These are phyloP conservation scores for Citrus maxima DNA, from an alignment of 345 rosid species.

Conservation along the genomic window DNA sequence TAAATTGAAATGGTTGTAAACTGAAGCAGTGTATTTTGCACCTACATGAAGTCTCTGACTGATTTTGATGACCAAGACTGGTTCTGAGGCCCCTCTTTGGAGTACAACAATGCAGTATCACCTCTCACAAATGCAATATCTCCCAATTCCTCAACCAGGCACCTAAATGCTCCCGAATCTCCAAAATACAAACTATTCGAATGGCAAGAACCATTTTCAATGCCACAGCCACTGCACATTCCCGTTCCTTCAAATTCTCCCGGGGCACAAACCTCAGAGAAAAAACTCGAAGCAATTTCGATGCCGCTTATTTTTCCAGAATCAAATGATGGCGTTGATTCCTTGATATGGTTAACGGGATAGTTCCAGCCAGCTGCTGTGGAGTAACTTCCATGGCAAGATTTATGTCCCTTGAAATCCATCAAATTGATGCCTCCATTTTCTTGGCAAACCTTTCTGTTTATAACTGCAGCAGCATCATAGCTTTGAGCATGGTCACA, in stretches of 20 bases:
- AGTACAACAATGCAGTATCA: constrained; percentile 29
- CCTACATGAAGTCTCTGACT: constrained; percentile 36
- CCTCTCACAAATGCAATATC: constrained; percentile 40
- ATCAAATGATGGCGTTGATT: background rate
- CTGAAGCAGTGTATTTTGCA: background rate
- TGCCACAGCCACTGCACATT: constrained; percentile 26
- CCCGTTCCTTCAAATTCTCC: constrained; percentile 19
- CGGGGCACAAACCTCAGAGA: constrained; percentile 38
- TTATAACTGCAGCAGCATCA: constrained; percentile 24
- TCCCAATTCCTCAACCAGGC: constrained; percentile 35
- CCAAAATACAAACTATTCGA: constrained; percentile 15
- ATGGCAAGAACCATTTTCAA: constrained; percentile 22
- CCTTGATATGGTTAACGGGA: constrained; percentile 26
- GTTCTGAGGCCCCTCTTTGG: constrained; percentile 33
- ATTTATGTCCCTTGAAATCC: constrained; percentile 30
- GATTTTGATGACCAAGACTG: constrained; percentile 37
- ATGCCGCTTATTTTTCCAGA: background rate
- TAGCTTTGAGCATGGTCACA: constrained; percentile 28
- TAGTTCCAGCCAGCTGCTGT: constrained; percentile 41
- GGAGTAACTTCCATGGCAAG: constrained; percentile 37
- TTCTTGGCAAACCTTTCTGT: constrained; percentile 19
- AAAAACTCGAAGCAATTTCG: constrained; percentile 17
- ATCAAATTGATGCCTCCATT: constrained; percentile 13
- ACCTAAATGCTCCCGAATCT: constrained; percentile 34
- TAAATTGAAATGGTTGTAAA: background rate